Evolutionary conservation across 179 eudicot genomes (phyloP), one percentile per base, ranked within the genome.

Genomic region (Actinidia arguta): DNA sequence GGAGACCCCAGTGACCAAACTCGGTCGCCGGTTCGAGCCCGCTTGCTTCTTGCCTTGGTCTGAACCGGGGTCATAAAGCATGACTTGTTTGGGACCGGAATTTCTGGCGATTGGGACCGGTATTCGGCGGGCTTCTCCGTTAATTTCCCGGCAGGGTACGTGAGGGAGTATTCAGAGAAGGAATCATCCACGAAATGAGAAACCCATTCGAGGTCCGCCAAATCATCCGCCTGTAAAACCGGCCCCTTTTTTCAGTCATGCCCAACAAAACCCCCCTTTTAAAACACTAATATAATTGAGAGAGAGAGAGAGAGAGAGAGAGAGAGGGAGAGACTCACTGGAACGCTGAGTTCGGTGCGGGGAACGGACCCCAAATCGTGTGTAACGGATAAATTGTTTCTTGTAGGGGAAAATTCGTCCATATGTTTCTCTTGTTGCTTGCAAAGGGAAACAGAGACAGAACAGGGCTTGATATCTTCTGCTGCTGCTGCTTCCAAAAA

Each of bases 121-220:
- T 72, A 13, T 24, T 27, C 74, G 64, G 62, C 2, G 67, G 85
- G 80, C 7, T 83, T 81, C 4, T 22, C 74, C 36, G 74, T 61
- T 0, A 68, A 31, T 74, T 78, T 54, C 5, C 85, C 91, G 78
- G 89, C 54, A n/a, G 89, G 85, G 48, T 56, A 85, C 8, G 89
- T 86, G 2, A 82, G 79, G 9, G 94, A 81, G 62, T 85, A 86
- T 20, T 80, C 90, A 24, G 92, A 71, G 55, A 73, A 81, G 20
- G 92, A 87, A 20, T 91, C 93, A 54, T 92, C 95, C 7, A 92
- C 89, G 80, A 92, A 92, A 18, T 92, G 87, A 18, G 95, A 92
- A 8, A 89, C 79, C 95, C 93, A 91, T 36, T 89, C 95, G 6
- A 91, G 87, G 84, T 89, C 90, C 14, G 91, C 91, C 83, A 87